Percentiles rank a stretch among this genome's conserved stretches.
Evolutionary conservation across 73 alveolate species (phyloP).

Genomic region (Paramecium octaurelia): DNA sequence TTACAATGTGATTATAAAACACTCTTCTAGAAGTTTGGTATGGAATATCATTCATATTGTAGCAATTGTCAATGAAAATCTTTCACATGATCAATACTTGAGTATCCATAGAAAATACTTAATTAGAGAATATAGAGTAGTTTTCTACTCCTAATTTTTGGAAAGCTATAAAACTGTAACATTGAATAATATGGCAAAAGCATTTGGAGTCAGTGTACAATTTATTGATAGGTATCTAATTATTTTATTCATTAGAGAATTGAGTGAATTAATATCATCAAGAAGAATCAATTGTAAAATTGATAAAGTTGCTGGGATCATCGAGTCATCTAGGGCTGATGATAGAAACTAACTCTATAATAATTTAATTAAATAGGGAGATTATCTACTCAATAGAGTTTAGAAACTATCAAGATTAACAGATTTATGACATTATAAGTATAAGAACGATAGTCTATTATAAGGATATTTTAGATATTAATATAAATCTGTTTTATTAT

Average conservation of each 20-base stretch:
- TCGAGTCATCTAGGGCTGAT: slow-evolving; percentile 81
- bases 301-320: slow-evolving; percentile 93
- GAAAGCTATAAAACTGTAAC: slow-evolving; percentile 86
- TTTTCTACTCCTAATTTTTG: slow-evolving; percentile 75
- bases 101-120: slow-evolving; percentile 81
- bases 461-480: not conserved
- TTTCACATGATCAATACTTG: slow-evolving; percentile 80
- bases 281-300: slow-evolving; percentile 88
- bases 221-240: slow-evolving; percentile 71
- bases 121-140: slow-evolving; percentile 90
- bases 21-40: not conserved
- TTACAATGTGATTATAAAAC: not conserved
- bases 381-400: slow-evolving; percentile 74
- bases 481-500: not conserved
- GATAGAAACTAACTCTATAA: slow-evolving; percentile 65
- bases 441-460: not conserved
- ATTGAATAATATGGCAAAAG: slow-evolving; percentile 86
- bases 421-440: not conserved
- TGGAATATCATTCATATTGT: not conserved
- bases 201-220: slow-evolving; percentile 81
- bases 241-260: not conserved
- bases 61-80: slow-evolving; percentile 68
- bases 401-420: slow-evolving; percentile 76
- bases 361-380: slow-evolving; percentile 78
- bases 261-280: slow-evolving; percentile 3